Base-by-base conservation (phyloP, 805 yeast genomes). In the Metahyphopichia silvanorum region DNA sequence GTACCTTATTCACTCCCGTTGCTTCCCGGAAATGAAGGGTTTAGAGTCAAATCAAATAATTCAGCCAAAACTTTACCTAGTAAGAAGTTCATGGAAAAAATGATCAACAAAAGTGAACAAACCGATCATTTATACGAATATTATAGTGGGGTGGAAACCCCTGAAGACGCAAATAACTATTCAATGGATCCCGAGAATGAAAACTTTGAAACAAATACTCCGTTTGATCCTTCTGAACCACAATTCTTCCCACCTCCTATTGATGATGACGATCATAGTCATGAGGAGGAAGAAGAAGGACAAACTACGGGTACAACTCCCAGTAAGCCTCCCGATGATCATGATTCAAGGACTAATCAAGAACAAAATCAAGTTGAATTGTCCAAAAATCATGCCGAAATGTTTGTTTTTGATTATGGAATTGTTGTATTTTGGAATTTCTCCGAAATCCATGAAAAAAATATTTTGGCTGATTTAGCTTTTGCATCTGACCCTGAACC, bases 391-490 rank as follows among this genome's bases (percentile, higher is more conserved):
- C 70, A 66, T 34, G 91, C 96, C 0, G 98, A 91, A 50, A 73
- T 93, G 69, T 93, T 93, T 50, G 75, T 93, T 10, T 79, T 91
- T 53, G 80, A 78, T 33, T 93, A 93, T 54, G 98, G 98, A 14
- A 95, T 91, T 10, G 87, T 93, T n/a, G 97, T 93, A 14, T 89
- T 93, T 51, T 93, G 98, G 98, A 93, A 93, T 51, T 88, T 93
- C 47, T 79, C 91, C 2, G 96, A 88, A 52, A 69, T 76, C 6
- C 96, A 93, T 52, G 98, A 93, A 50, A 88, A 88, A 63, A 93
- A 91, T 48, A 78, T 93, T 13, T 69, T 93, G 34, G 98, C 97
- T 1, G 98, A 93, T 51, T 67, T 93, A 42, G 83, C 81, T n/a
- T 79, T 83, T 60, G 86, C 86, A 5, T 55, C 61, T 10, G 66